Conservation (phyloP, 306 rosid genomes). For the Carpinus fangiana region DNA sequence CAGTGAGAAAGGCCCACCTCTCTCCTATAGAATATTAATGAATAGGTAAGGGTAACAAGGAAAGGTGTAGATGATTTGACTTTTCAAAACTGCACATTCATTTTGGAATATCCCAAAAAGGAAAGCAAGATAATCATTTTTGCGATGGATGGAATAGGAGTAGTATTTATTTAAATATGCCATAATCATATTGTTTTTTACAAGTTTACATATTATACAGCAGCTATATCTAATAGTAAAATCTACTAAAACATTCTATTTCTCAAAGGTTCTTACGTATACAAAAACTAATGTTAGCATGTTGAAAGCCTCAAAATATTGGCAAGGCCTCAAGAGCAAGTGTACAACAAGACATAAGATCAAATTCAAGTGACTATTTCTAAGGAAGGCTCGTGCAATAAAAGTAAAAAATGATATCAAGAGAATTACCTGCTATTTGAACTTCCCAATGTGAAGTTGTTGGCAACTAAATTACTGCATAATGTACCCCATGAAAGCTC, state of each 20-base stretch:
- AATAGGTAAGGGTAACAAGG: not conserved
- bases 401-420: not conserved
- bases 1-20: too few relatives aligned
- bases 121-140: not conserved
- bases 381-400: not conserved
- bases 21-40: not conserved
- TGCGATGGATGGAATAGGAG: not conserved
- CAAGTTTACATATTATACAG: not conserved
- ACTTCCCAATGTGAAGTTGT: conserved; percentile 58
- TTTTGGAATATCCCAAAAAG: not conserved
- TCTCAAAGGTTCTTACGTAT: not conserved
- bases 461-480: conserved; percentile 77
- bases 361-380: not conserved
- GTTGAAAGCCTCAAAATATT: not conserved
- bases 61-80: not conserved
- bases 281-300: not conserved
- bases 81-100: not conserved
- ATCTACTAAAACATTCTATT: not conserved
- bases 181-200: not conserved
- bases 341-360: not conserved
- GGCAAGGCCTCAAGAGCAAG: not conserved
- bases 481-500: conserved; percentile 17
- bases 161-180: not conserved
- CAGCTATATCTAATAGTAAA: not conserved
- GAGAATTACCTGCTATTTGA: conserved; percentile 58